Percentiles rank a stretch among this genome's conserved stretches.
phyloP scores from a whole-genome alignment of 257 asterid species.

The Echites panduratus region DNA sequence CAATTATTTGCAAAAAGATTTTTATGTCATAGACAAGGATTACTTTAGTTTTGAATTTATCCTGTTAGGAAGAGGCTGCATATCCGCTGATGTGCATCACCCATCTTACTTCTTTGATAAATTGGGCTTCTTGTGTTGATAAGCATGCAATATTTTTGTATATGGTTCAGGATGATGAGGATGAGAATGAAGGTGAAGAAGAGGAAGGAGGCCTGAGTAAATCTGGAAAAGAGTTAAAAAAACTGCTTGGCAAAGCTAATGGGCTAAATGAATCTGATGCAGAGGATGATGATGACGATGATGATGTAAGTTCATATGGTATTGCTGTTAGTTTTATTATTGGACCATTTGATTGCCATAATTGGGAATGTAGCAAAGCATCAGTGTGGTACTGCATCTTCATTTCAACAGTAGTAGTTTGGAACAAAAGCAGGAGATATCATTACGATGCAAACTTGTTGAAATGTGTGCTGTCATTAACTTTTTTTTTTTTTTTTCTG shows the following conservation, averaged over 20 bases:
- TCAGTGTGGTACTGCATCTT: neutral
- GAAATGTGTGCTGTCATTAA: neutral
- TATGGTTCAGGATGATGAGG: constrained; percentile 78
- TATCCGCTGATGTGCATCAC: neutral
- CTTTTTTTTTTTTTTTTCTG: neutral
- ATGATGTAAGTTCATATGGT: constrained; percentile 49
- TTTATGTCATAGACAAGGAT: neutral
- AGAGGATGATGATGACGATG: constrained; percentile 82
- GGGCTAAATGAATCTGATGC: constrained; percentile 84
- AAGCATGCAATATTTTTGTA: constrained; percentile 3
- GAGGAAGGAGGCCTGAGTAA: constrained; percentile 81
- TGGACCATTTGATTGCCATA: neutral
- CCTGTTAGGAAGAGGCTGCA: neutral
- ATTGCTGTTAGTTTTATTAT: neutral
- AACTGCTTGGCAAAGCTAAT: constrained; percentile 82
- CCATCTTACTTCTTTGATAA: neutral
- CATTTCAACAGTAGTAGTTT: too few species aligned
- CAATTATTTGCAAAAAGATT: neutral
- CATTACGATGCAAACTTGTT: neutral
- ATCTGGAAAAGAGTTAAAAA: constrained; percentile 96
- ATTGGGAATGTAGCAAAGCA: neutral
- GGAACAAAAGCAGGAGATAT: too few species aligned
- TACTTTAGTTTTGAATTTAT: neutral
- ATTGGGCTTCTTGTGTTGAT: neutral
- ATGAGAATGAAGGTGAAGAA: constrained; percentile 77